Conservation (phyloP, 306 rosid genomes). For the Acacia acuminata region DNA sequence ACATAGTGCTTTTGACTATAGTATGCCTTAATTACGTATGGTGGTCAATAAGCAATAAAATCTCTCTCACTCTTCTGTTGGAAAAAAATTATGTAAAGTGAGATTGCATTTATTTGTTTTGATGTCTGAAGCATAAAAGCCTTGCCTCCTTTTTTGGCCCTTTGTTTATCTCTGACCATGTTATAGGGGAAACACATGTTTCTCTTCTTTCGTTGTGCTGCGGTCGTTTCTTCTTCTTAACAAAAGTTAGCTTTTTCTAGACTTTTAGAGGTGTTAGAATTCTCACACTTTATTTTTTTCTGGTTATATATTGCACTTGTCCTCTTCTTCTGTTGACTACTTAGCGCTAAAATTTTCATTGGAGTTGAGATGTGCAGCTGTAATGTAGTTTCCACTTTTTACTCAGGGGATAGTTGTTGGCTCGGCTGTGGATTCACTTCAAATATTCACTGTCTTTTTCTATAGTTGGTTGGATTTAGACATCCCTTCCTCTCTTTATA, state of each 20-base stretch:
- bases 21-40: neutral
- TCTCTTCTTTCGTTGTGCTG: neutral
- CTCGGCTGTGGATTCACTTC: neutral
- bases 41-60: neutral
- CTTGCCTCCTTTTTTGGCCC: neutral
- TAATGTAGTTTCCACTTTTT: neutral
- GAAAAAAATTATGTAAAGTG: conserved; percentile 5
- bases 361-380: neutral
- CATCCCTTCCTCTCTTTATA: neutral
- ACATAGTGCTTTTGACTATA: neutral
- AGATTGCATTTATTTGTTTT: conserved; percentile 9
- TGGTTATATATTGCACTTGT: neutral
- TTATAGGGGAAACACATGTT: neutral
- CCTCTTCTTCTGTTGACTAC: conserved; percentile 16
- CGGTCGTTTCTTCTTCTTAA: neutral
- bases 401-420: neutral
- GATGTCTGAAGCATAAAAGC: neutral
- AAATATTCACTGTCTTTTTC: neutral
- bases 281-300: neutral
- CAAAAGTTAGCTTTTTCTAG: neutral
- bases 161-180: neutral
- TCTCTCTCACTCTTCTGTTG: neutral
- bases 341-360: conserved; percentile 8
- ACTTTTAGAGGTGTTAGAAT: neutral
- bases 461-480: neutral